Evolutionary conservation across 2,329 filamentous ascomycete genomes (phyloP).

Genomic region (Pseudocercospora fuligena): DNA sequence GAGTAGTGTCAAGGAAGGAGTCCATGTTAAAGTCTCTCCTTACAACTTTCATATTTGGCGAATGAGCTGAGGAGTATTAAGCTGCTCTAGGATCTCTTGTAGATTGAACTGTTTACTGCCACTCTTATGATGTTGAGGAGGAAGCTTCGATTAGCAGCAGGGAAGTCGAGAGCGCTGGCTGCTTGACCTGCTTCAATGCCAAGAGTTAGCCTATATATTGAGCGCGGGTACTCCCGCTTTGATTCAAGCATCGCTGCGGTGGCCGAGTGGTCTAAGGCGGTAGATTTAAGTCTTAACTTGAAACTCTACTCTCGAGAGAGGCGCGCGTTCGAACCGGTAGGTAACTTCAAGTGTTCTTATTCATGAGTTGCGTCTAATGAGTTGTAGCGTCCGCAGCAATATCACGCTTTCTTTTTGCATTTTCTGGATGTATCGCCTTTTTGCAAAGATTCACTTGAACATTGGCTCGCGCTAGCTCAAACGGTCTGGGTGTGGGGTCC

Average conservation of each 20-base stretch:
- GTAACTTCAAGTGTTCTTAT: slow-evolving; percentile 7
- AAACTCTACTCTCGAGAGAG: slow-evolving; percentile 37
- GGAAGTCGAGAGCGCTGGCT: no score
- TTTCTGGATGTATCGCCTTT: background rate
- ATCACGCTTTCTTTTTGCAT: background rate
- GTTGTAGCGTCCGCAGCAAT: background rate
- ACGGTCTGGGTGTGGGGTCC: background rate
- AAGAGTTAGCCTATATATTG: slow-evolving; percentile 14
- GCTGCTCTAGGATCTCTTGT: no score
- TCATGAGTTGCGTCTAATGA: background rate
- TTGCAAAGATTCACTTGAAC: background rate
- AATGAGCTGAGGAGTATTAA: no score
- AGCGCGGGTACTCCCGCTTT: slow-evolving; percentile 15
- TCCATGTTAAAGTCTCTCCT: no score
- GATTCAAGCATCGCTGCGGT: slow-evolving; percentile 26
- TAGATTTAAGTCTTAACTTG: slow-evolving; percentile 35
- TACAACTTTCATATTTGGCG: no score
- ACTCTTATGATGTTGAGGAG: no score
- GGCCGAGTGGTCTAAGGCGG: slow-evolving; percentile 41
- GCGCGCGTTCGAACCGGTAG: slow-evolving; percentile 37
- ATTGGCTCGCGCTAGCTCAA: background rate
- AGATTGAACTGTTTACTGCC: no score
- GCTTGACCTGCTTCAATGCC: background rate
- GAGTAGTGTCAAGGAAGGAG: no score
- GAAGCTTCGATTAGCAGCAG: no score